Base-by-base conservation (phyloP, 2,329 filamentous ascomycete genomes). In the Exophiala sp. region DNA sequence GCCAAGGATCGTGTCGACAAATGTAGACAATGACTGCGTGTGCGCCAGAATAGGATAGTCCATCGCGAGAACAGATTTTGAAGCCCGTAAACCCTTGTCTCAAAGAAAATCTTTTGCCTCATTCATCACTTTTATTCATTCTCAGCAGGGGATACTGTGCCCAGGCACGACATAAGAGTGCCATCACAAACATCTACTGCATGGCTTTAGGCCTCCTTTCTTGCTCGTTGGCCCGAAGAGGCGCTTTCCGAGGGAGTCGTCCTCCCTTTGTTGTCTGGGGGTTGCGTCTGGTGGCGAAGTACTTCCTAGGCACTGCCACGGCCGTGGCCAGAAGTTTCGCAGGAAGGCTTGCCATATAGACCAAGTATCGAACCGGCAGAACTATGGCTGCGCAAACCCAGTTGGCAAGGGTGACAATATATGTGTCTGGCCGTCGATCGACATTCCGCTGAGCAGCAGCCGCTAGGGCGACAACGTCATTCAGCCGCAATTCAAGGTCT, bases 381-480 rank as follows among this genome's bases (percentile, higher is more conserved):
- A 70, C 58, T 10, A 71, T 50, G 18, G 58, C 59, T 1, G 64
- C 62, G 43, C 63, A 69, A 8, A 62, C 40, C 65, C 66, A 69
- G 38, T 70, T 64, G 3, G 68, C 32, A n/a, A 71, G 30, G 4
- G 59, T 58, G 11, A 64, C 56, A 2, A 63, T 53, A 32, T 67
- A 61, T 16, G 58, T 63, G 18, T 55, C 53, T 13, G 61, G 60
- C 2, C 55, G 51, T 21, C 57, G 50, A 41, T 62, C 58, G 2
- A 48, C 58, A 49, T 56, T 61, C 2, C 60, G 49, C 54, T 73
- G 69, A 1, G 86, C 86, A 0, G 85, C 85, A 0, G 86, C 85
- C 2, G 88, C 87, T n/a, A 96, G 73, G 1, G 86, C 80, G 39
- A 95, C 77, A 2, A 88, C 84, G 61, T 95, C 89, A 54, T 83